Percentiles rank a stretch among this genome's conserved stretches.
These are phyloP conservation scores for Fusarium sp. DNA, from an alignment of 2,329 filamentous ascomycete species.

Conservation along the genomic window DNA sequence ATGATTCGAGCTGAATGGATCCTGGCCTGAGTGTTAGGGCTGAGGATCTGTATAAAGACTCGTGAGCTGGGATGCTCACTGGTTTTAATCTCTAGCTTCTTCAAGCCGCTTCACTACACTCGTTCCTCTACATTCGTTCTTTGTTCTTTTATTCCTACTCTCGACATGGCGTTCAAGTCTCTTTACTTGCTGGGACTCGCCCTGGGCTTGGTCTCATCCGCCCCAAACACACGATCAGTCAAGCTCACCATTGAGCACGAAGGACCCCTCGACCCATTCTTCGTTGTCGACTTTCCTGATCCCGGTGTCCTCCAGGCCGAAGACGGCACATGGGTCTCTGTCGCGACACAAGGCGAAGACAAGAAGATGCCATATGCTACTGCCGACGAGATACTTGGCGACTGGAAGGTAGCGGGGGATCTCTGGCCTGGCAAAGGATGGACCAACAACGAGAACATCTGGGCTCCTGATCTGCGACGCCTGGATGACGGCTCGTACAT, in stretches of 20 bases:
- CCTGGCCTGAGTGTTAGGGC: not conserved
- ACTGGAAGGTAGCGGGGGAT: slow-evolving; percentile 6
- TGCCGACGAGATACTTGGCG: not conserved
- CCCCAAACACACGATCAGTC: not conserved
- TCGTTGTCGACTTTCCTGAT: slow-evolving; percentile 19
- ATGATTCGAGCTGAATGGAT: not conserved
- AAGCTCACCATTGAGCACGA: slow-evolving; percentile 13
- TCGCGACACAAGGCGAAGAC: slow-evolving; percentile 7
- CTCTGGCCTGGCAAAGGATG: slow-evolving; percentile 11
- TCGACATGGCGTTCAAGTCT: not conserved
- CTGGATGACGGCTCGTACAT: slow-evolving; percentile 4
- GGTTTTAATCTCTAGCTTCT: not conserved
- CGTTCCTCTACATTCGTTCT: not conserved
- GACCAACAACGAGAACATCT: not conserved
- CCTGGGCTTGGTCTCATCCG: not conserved
- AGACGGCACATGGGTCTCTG: slow-evolving; percentile 19
- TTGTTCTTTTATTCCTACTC: not conserved
- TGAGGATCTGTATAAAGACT: not conserved
- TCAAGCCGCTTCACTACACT: not conserved
- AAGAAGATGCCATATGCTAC: slow-evolving; percentile 11
- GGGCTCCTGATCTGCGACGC: slow-evolving; percentile 18
- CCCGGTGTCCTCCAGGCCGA: slow-evolving; percentile 5
- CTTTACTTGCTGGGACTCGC: not conserved
- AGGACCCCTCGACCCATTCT: not conserved
- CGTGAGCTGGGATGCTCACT: not conserved